Conservation (phyloP, 495 filamentous ascomycete genomes). For the Lophium mytilinum region DNA sequence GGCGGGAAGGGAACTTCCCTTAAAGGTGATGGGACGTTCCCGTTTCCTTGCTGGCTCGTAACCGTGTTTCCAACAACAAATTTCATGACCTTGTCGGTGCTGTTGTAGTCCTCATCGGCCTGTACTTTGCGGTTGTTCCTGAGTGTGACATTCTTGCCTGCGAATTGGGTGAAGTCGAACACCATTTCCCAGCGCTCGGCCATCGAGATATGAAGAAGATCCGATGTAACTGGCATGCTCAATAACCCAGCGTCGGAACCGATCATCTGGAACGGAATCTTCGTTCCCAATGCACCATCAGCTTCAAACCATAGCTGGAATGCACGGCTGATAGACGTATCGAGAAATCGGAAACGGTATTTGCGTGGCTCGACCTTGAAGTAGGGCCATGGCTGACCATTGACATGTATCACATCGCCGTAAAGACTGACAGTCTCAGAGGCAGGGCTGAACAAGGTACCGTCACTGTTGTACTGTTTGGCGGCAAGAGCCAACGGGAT, state of each 20-base stretch:
- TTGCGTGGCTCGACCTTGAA: conserved; percentile 49
- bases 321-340: conserved; percentile 43
- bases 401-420: conserved; percentile 50
- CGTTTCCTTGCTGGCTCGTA: conserved; percentile 31
- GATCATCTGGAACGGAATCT: conserved; percentile 47
- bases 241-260: conserved; percentile 46
- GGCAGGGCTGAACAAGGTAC: conserved; percentile 37
- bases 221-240: conserved; percentile 29
- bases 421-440: conserved; percentile 39
- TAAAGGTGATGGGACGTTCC: conserved; percentile 29
- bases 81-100: conserved; percentile 46
- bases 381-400: conserved; percentile 50
- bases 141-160: conserved; percentile 42
- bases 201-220: conserved; percentile 40
- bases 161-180: conserved; percentile 43
- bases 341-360: conserved; percentile 47
- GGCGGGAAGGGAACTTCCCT: conserved; percentile 32
- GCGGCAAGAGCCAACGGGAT: conserved; percentile 43
- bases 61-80: conserved; percentile 42
- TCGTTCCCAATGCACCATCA: conserved; percentile 22
- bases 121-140: conserved; percentile 39
- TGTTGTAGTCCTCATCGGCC: conserved; percentile 38
- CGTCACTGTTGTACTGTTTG: conserved; percentile 44
- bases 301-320: conserved; percentile 41
- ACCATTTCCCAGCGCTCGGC: conserved; percentile 50